phyloP scores from a whole-genome alignment of 768 basidiomycete genomes.

The Hysterangium stoloniferum region DNA sequence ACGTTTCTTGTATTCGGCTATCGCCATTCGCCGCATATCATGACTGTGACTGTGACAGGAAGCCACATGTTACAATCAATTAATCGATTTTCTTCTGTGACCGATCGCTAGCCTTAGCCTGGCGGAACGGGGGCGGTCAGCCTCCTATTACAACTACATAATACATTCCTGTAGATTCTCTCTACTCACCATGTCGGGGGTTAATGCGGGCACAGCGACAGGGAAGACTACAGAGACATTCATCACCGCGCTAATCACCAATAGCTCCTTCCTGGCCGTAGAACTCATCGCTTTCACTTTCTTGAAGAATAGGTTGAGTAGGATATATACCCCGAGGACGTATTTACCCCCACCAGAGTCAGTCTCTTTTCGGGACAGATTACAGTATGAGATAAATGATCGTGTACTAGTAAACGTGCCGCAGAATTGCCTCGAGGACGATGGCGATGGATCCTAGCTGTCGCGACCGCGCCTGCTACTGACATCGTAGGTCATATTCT shows the following conservation, averaged over 20 bases:
- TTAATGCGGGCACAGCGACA: constrained; percentile 4
- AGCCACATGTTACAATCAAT: too few relatives aligned
- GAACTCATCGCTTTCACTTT: constrained; percentile 51
- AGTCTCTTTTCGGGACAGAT: constrained; percentile 17
- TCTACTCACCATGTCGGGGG: constrained; percentile 8
- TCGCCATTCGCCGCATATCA: too few relatives aligned
- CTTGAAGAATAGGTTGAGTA: constrained; percentile 46
- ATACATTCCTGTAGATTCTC: neutral
- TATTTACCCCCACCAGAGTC: constrained; percentile 52
- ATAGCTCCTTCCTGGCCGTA: constrained; percentile 36
- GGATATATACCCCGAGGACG: constrained; percentile 56
- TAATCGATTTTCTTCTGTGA: too few relatives aligned
- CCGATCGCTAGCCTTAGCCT: too few relatives aligned
- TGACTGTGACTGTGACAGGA: too few relatives aligned
- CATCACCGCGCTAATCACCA: constrained; percentile 52
- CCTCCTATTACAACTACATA: too few relatives aligned
- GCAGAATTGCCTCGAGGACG: constrained; percentile 34
- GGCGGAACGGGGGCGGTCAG: too few relatives aligned
- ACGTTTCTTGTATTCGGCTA: too few relatives aligned
- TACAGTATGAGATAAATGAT: neutral
- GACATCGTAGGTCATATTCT: constrained; percentile 34
- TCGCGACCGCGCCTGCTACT: constrained; percentile 32
- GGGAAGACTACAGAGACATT: constrained; percentile 40
- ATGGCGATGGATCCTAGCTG: constrained; percentile 46
- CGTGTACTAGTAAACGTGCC: constrained; percentile 34